Evolutionary conservation across 495 filamentous ascomycete species (phyloP), one percentile per base, ranked within the genome.

Genomic region (Pyrenula massariospora): DNA sequence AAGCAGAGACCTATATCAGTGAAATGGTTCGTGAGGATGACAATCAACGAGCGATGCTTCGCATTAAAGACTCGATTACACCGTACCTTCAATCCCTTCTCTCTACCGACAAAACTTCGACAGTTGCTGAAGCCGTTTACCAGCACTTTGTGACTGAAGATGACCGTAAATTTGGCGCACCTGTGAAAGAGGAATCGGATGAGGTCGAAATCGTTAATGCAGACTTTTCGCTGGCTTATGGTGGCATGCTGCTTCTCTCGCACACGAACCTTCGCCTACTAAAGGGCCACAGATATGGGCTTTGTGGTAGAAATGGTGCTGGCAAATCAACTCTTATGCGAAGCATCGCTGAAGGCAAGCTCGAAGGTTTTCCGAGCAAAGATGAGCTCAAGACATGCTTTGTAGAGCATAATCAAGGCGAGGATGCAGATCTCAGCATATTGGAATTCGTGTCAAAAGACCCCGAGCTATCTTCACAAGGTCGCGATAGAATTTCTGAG

Each of bases 241-340:
- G 93, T 66, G 93, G 94, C 66, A 97, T 96, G 92, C 86, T 99
- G 60, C 77, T 99, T 61, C 82, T 99, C 20, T 95, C 87, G 12
- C 93, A 97, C 74, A 97, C 93, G 55, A 97, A 96, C 64, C 81
- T 99, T 3, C 86, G 88, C 22, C 82, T 99, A 12, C 77, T 96
- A 58, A 95, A 96, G 74, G 93, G 93, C 58, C 93, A 97, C 70
- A 85, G 93, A 21, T 99, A 99, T 64, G 93, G 93, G 66, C 86
- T 99, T 20, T 95, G 90, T 61, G 93, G 93, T 60, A 84, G 93
- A 60, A 99, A 99, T 65, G 93, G 93, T 69, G 91, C 91, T 52
- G 93, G 93, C 60, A 99, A 99, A 75, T 97, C 93, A 19, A 99
- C 93, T 12, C 80, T 99, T 54, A 97, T 99, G 93, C 88, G 87